phyloP scores from a whole-genome alignment of 352 stramenopile genomes.

The Pythium chondricola region DNA sequence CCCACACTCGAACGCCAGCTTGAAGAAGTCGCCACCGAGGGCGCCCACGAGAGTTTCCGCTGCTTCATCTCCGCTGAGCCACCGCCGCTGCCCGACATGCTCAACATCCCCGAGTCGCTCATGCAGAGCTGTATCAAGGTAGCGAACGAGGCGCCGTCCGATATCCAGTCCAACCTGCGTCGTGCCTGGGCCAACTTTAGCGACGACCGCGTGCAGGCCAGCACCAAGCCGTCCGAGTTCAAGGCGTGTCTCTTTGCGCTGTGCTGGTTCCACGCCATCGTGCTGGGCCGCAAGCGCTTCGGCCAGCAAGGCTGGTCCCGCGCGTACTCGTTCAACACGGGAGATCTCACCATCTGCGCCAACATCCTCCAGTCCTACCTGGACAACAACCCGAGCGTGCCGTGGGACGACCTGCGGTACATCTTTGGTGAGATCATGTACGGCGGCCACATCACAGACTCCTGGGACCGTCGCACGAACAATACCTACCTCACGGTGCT shows the following conservation, averaged over 20 bases:
- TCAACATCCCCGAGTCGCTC: slow-evolving; percentile 96
- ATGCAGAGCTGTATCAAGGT: slow-evolving; percentile 96
- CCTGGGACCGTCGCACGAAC: slow-evolving; percentile 94
- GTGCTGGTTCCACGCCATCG: slow-evolving; percentile 96
- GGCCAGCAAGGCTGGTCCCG: slow-evolving; percentile 93
- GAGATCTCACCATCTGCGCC: slow-evolving; percentile 92
- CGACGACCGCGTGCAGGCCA: slow-evolving; percentile 84
- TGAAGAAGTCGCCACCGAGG: slow-evolving; percentile 84
- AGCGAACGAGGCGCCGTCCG: slow-evolving; percentile 92
- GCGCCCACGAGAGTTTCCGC: slow-evolving; percentile 91
- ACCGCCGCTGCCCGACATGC: slow-evolving; percentile 88
- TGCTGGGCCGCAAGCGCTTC: slow-evolving; percentile 89
- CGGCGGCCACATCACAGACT: slow-evolving; percentile 93
- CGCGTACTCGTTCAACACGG: slow-evolving; percentile 95
- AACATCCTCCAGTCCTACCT: slow-evolving; percentile 93
- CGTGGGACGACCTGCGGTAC: slow-evolving; percentile 95
- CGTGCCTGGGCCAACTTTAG: slow-evolving; percentile 93
- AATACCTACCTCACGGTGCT: slow-evolving; percentile 92
- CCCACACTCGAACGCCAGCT: slow-evolving; percentile 90
- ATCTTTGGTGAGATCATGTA: slow-evolving; percentile 98
- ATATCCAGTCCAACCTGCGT: slow-evolving; percentile 94
- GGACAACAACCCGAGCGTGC: slow-evolving; percentile 88
- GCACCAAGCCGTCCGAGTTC: slow-evolving; percentile 87
- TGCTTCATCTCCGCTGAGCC: slow-evolving; percentile 95
- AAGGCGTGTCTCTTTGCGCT: slow-evolving; percentile 93